A percentile compares a stretch with the other conserved stretches of the same genome.
phyloP scores from a whole-genome alignment of 2,329 filamentous ascomycete genomes.

The Pseudodiploospora longispora region DNA sequence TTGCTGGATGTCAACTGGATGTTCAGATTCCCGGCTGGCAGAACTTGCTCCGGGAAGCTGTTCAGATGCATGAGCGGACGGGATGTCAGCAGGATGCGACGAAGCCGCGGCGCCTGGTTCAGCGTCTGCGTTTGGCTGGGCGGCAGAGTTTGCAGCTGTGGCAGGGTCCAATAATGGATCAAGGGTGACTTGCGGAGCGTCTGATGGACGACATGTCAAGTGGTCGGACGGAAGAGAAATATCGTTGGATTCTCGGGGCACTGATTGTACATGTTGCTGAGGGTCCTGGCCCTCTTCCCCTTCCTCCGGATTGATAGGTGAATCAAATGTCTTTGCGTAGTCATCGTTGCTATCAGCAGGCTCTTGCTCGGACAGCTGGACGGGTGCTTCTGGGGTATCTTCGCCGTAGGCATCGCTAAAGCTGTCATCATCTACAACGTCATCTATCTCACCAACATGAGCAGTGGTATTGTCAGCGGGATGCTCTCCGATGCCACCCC shows the following conservation, averaged over 20 bases:
- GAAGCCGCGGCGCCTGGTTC: conserved; percentile 14
- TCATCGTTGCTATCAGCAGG: conserved; percentile 35
- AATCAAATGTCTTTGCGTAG: conserved; percentile 44
- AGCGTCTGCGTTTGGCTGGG: conserved; percentile 19
- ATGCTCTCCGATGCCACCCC: conserved; percentile 20
- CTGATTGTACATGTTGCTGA: conserved; percentile 36
- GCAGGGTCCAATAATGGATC: conserved; percentile 21
- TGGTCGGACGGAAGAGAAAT: conserved; percentile 32
- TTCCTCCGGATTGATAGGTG: conserved; percentile 31
- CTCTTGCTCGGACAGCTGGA: conserved; percentile 20
- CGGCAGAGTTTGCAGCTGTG: conserved; percentile 18
- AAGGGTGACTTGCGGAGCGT: conserved; percentile 23
- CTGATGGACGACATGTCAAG: conserved; percentile 25
- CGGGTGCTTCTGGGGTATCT: conserved; percentile 22
- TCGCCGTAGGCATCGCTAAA: conserved; percentile 40
- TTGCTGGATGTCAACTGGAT: conserved; percentile 29
- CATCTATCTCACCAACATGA: conserved; percentile 27
- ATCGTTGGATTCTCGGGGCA: conserved; percentile 30
- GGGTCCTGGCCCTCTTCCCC: conserved; percentile 26
- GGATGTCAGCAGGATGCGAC: conserved; percentile 15
- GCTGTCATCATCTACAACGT: conserved; percentile 38
- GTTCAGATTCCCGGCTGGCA: conserved; percentile 20
- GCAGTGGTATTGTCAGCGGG: conserved; percentile 25
- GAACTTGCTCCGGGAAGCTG: conserved; percentile 20
- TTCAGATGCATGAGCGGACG: conserved; percentile 15